Percentiles rank a stretch among this genome's conserved stretches.
phyloP scores from a whole-genome alignment of 139 green algal species.

The Micractinium conductrix region DNA sequence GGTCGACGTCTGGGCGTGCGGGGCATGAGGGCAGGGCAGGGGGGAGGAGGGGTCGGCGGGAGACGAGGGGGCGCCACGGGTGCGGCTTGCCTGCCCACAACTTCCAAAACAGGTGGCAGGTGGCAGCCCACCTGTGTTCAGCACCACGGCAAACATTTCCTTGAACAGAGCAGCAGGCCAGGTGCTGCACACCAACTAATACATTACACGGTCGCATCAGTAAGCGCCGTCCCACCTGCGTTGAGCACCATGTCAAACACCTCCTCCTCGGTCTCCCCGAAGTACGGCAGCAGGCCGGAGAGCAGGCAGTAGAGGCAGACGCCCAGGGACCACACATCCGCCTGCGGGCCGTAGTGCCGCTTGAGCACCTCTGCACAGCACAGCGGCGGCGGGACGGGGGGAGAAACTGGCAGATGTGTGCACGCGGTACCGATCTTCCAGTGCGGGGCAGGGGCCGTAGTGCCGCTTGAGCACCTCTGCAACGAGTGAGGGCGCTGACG shows the following conservation, averaged over 20 bases:
- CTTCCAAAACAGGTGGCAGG: too few relatives aligned
- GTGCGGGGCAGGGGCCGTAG: too few relatives aligned
- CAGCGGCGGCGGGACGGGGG: not conserved
- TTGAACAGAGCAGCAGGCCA: too few relatives aligned
- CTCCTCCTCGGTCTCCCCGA: constrained; percentile 77
- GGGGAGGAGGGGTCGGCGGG: too few relatives aligned
- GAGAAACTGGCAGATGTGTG: too few relatives aligned
- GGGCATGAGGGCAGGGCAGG: too few relatives aligned
- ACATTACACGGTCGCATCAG: too few relatives aligned
- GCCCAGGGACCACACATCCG: constrained; percentile 89
- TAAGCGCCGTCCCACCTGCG: constrained; percentile 9
- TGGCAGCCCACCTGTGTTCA: constrained; percentile 31
- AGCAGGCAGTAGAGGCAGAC: constrained; percentile 95
- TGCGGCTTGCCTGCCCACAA: too few relatives aligned
- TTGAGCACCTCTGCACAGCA: constrained; percentile 66
- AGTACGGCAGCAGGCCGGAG: constrained; percentile 89
- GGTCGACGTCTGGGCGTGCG: too few relatives aligned
- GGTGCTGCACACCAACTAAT: too few relatives aligned
- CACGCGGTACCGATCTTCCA: too few relatives aligned
- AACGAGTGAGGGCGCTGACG: not conserved
- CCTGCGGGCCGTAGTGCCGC: constrained; percentile 64
- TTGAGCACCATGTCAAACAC: constrained; percentile 76
- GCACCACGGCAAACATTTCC: constrained; percentile 76
- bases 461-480: constrained; percentile 17
- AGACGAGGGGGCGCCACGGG: too few relatives aligned